Evolutionary conservation across 306 rosid genomes (phyloP), one percentile per base, ranked within the genome.

Genomic region (Quercus aquifolioides): DNA sequence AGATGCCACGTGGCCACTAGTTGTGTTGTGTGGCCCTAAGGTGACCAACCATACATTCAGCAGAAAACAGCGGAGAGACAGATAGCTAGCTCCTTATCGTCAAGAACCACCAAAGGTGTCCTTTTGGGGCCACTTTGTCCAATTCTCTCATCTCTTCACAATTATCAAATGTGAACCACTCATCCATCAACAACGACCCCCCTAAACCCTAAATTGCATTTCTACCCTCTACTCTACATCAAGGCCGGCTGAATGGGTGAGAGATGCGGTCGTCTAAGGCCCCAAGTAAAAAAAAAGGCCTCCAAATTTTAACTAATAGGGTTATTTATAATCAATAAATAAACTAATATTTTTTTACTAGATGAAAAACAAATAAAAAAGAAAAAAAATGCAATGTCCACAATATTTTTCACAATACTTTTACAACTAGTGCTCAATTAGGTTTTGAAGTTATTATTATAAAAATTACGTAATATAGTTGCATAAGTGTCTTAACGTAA

Each of bases 51-150:
- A 78, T 20, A 57, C n/a, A 63, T 55, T 7, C 80, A 51, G 49
- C 79, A 57, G 46, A 38, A 38, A 38, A 80, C 10, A 18, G 5
- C 46, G 3, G 49, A 9, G 35, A 38, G 78, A 14, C 25, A 69
- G 63, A 60, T 62, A 82, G 49, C 79, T 62, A 82, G 49, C 79
- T 64, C 85, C 15, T 51, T 63, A 59, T 81, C 71, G 51, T 35
- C 64, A 79, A 6, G 65, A 80, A 74, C 84, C 86, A 86, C 88
- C 87, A 71, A 87, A 76, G 67, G 7, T 60, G 62, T 76, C 80
- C 81, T 76, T 78, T 76, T 84, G 65, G 69, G 75, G 54, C 65
- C 80, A 68, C 52, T 63, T 72, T 79, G 78, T 84, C 89, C 86
- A 74, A 75, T 41, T 8, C 46, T 33, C 30, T 65, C 70, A 25